phyloP scores from a whole-genome alignment of 805 yeast species.

The Komagataella pastoris region DNA sequence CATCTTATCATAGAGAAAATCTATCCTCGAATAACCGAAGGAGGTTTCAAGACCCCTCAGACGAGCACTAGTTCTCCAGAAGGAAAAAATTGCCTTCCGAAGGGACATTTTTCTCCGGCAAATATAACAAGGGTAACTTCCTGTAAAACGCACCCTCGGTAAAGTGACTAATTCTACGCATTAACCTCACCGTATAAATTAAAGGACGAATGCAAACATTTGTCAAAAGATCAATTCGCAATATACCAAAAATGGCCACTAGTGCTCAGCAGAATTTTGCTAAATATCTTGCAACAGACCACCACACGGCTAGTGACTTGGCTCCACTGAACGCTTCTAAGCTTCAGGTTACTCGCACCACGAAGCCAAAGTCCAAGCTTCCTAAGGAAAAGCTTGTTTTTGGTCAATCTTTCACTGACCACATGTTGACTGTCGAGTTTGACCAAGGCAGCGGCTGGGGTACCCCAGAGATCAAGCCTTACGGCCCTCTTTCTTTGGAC shows the following conservation, averaged over 20 bases:
- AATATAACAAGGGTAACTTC: not conserved
- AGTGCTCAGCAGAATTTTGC: not conserved
- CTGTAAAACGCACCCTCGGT: not conserved
- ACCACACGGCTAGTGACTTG: not conserved
- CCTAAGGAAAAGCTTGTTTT: conserved; percentile 55
- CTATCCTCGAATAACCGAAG: not conserved
- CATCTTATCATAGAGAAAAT: not conserved
- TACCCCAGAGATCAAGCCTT: conserved; percentile 79
- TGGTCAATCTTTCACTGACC: conserved; percentile 73
- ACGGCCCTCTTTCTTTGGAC: conserved; percentile 61
- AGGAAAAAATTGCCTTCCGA: not conserved
- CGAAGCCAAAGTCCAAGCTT: conserved; percentile 36
- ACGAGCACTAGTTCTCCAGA: not conserved
- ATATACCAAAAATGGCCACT: not conserved
- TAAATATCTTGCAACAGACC: not conserved
- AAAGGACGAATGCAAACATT: not conserved
- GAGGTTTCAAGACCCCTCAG: not conserved
- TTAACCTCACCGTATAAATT: not conserved
- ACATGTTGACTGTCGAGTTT: conserved; percentile 86
- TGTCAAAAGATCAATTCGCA: not conserved
- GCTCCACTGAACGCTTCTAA: conserved; percentile 41
- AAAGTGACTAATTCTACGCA: not conserved
- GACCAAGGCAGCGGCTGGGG: conserved; percentile 69
- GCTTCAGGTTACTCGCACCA: conserved; percentile 31
- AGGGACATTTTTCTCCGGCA: not conserved